Evolutionary conservation across 352 stramenopile genomes (phyloP).

Genomic region (Globisporangium iwayamae): DNA sequence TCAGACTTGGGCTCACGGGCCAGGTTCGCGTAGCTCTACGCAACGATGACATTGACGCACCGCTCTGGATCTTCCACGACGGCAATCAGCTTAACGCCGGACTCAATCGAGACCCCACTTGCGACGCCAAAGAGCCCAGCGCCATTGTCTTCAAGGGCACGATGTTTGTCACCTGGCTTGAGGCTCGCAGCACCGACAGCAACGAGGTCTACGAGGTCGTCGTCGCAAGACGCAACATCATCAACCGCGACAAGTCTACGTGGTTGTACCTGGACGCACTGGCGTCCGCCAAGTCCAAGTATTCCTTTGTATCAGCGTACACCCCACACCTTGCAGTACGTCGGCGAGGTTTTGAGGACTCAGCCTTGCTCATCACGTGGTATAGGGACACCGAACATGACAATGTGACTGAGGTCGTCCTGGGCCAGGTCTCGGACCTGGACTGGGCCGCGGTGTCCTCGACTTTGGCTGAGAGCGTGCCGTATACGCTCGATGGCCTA

Average conservation of each 20-base stretch:
- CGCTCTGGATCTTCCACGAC: slow-evolving; percentile 76
- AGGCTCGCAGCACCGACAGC: slow-evolving; percentile 26
- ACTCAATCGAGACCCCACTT: slow-evolving; percentile 44
- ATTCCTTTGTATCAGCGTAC: slow-evolving; percentile 44
- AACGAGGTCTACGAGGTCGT: slow-evolving; percentile 44
- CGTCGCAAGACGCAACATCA: slow-evolving; percentile 41
- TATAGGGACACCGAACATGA: slow-evolving; percentile 40
- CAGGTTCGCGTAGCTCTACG: slow-evolving; percentile 55
- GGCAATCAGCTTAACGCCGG: slow-evolving; percentile 35
- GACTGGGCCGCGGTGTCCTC: slow-evolving; percentile 37
- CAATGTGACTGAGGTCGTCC: slow-evolving; percentile 44
- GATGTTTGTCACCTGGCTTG: slow-evolving; percentile 63
- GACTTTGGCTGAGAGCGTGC: slow-evolving; percentile 23
- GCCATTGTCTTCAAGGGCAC: slow-evolving; percentile 42
- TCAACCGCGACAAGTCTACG: slow-evolving; percentile 48
- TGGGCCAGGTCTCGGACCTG: slow-evolving; percentile 31
- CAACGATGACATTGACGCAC: slow-evolving; percentile 48
- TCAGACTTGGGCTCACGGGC: slow-evolving; percentile 19
- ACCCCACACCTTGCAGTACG: slow-evolving; percentile 41
- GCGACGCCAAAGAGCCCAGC: slow-evolving; percentile 40
- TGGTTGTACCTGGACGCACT: slow-evolving; percentile 47
- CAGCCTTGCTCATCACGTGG: slow-evolving; percentile 45
- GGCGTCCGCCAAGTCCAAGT: slow-evolving; percentile 19
- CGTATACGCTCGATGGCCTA: slow-evolving; percentile 7
- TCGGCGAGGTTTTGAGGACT: slow-evolving; percentile 47